phyloP scores from a whole-genome alignment of 805 yeast species.

The Candida sanyiensis region DNA sequence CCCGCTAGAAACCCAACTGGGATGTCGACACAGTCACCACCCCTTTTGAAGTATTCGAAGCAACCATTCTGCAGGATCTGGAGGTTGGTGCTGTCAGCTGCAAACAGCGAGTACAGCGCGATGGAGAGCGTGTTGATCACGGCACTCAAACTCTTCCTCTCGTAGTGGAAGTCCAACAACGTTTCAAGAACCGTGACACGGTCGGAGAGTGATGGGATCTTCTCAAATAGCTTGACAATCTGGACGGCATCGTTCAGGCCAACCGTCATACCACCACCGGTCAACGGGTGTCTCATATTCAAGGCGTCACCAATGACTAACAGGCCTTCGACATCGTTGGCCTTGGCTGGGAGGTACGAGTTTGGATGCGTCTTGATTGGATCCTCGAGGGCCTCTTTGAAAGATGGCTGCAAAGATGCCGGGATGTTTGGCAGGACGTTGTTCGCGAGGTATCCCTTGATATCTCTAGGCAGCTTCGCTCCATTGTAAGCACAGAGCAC shows the following conservation, averaged over 20 bases:
- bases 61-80: slow-evolving; percentile 80
- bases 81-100: slow-evolving; percentile 70
- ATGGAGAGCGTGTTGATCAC: slow-evolving; percentile 88
- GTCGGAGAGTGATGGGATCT: slow-evolving; percentile 51
- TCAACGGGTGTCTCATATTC: slow-evolving; percentile 96
- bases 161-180: slow-evolving; percentile 62
- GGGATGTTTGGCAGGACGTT: slow-evolving; percentile 72
- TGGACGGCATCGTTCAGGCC: slow-evolving; percentile 81
- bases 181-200: slow-evolving; percentile 50
- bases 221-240: slow-evolving; percentile 54
- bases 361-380: slow-evolving; percentile 88
- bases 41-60: slow-evolving; percentile 75
- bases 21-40: slow-evolving; percentile 71
- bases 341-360: slow-evolving; percentile 77
- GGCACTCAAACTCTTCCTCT: slow-evolving; percentile 72
- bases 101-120: slow-evolving; percentile 84
- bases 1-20: slow-evolving; percentile 87
- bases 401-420: slow-evolving; percentile 54
- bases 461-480: slow-evolving; percentile 63
- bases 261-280: slow-evolving; percentile 99
- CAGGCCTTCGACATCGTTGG: slow-evolving; percentile 67
- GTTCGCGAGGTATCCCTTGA: slow-evolving; percentile 51
- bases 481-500: slow-evolving; percentile 84
- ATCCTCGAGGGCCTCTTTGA: slow-evolving; percentile 53
- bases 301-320: slow-evolving; percentile 87